Percentiles rank a stretch among this genome's conserved stretches.
Conservation (phyloP, 805 yeast genomes). For the Pachysolen tannophilus region DNA sequence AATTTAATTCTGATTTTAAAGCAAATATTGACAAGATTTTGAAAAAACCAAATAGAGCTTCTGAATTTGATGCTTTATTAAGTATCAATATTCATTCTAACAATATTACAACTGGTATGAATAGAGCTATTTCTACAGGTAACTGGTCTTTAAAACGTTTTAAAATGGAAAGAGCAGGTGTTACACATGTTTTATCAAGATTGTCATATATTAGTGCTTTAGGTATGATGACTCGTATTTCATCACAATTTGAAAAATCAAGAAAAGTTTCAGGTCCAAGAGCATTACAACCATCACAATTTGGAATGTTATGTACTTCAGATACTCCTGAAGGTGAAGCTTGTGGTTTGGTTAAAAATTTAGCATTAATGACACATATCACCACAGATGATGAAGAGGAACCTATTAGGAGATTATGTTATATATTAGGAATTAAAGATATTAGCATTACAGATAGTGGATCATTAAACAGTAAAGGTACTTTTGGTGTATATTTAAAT, state of each 20-base stretch:
- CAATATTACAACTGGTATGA: slow-evolving; percentile 88
- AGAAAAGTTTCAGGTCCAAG: slow-evolving; percentile 98
- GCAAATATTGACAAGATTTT: slow-evolving; percentile 89
- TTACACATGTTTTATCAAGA: slow-evolving; percentile 90
- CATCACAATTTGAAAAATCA: slow-evolving; percentile 97
- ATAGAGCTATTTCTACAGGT: slow-evolving; percentile 96
- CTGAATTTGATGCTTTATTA: slow-evolving; percentile 88
- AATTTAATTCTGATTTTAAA: slow-evolving; percentile 91
- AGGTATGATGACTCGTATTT: slow-evolving; percentile 99
- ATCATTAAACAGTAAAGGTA: slow-evolving; percentile 66
- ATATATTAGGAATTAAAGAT: slow-evolving; percentile 82
- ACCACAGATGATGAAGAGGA: slow-evolving; percentile 97
- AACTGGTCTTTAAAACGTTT: slow-evolving; percentile 98
- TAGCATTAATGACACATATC: slow-evolving; percentile 97
- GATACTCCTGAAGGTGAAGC: slow-evolving; percentile 99
- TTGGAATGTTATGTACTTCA: slow-evolving; percentile 97
- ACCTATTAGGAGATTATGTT: slow-evolving; percentile 74
- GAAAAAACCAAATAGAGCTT: slow-evolving; percentile 89
- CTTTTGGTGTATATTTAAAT: slow-evolving; percentile 80
- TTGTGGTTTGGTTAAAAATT: slow-evolving; percentile 94
- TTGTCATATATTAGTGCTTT: slow-evolving; percentile 88
- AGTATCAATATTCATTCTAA: slow-evolving; percentile 87
- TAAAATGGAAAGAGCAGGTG: slow-evolving; percentile 99
- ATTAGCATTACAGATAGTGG: slow-evolving; percentile 76
- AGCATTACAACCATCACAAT: slow-evolving; percentile 97